Conservation (phyloP, 768 basidiomycete species). For the Tremella fuciformis region DNA sequence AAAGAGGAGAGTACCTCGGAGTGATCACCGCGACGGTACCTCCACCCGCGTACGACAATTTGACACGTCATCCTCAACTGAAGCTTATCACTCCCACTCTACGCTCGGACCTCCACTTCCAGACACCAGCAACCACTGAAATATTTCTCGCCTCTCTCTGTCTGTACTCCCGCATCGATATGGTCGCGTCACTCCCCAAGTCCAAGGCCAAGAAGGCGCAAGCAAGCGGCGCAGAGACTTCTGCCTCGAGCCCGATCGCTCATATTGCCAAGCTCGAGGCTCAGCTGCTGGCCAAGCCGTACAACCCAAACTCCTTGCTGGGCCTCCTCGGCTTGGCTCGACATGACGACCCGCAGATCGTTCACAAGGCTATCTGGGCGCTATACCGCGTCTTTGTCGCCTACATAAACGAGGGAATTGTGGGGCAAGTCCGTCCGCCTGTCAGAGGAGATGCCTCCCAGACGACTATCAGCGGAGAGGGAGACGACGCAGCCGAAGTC, state of each 20-base stretch:
- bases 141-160: conserved; percentile 3
- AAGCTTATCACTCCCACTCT: neutral
- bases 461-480: conserved; percentile 40
- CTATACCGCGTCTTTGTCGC: conserved; percentile 73
- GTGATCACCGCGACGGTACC: too few species aligned
- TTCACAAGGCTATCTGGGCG: conserved; percentile 75
- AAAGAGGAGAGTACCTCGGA: neutral
- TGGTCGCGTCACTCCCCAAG: conserved; percentile 20
- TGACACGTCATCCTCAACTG: neutral
- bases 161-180: conserved; percentile 7
- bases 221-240: neutral
- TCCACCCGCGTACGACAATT: neutral
- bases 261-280: conserved; percentile 54
- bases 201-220: neutral
- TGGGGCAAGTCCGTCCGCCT: conserved; percentile 45
- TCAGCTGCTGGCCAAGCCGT: conserved; percentile 60
- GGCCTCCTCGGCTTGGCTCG: conserved; percentile 67
- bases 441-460: neutral
- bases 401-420: conserved; percentile 62
- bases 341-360: conserved; percentile 57
- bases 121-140: neutral
- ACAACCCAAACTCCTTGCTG: conserved; percentile 68
- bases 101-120: neutral
- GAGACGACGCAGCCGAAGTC: conserved; percentile 53
- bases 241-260: conserved; percentile 18